Evolutionary conservation across 1,139 yeast species (phyloP).

Genomic region (Diutina rugosa): DNA sequence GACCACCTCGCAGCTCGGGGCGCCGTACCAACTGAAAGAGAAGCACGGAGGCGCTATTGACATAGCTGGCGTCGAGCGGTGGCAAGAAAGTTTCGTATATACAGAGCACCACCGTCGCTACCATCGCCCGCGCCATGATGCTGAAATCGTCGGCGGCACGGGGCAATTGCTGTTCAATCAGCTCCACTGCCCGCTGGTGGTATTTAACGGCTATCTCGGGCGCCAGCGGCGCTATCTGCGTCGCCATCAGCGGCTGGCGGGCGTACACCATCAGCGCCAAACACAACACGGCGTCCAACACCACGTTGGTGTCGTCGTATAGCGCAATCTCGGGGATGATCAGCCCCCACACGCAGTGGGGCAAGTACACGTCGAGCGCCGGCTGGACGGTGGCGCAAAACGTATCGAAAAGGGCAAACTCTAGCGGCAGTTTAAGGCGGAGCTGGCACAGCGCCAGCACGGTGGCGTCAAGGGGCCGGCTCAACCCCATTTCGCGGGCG

Average conservation of each 20-base stretch:
- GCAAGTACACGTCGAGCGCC: not conserved
- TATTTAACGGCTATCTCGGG: conserved; percentile 21
- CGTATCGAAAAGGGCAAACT: not conserved
- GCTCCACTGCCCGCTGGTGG: conserved; percentile 22
- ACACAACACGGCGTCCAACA: conserved; percentile 21
- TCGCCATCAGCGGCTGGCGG: not conserved
- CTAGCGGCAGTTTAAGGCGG: not conserved
- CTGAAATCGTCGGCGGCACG: conserved; percentile 13
- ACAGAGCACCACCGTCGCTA: conserved; percentile 25
- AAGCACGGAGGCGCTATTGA: conserved; percentile 22
- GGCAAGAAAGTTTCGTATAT: conserved; percentile 26
- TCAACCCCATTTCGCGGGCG: not conserved
- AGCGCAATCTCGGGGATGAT: conserved; percentile 24
- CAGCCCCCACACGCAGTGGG: not conserved
- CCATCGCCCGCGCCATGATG: conserved; percentile 21
- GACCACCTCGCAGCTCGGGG: not conserved
- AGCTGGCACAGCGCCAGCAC: conserved; percentile 2
- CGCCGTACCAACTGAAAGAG: conserved; percentile 13
- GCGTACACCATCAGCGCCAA: conserved; percentile 19
- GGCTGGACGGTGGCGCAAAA: not conserved
- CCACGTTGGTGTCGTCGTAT: conserved; percentile 24
- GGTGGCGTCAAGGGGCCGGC: not conserved
- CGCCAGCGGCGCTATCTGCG: conserved; percentile 8
- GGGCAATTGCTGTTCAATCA: conserved; percentile 18
- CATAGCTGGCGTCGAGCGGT: conserved; percentile 23